Evolutionary conservation across 768 basidiomycete genomes (phyloP).

Genomic region (Leccinum imitatum): DNA sequence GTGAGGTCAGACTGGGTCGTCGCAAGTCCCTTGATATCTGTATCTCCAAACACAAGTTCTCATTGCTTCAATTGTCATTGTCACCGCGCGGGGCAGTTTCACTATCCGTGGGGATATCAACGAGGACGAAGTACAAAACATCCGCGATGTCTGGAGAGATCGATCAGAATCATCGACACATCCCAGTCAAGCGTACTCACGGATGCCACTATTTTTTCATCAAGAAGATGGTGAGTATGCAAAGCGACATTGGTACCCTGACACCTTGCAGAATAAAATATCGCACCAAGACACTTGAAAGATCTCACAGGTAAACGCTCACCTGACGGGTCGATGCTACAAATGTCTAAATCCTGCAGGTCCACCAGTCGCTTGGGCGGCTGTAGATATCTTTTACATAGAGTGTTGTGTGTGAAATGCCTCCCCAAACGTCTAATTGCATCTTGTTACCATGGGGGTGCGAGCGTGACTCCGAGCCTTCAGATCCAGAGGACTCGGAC

Average conservation of each 20-base stretch:
- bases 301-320: slow-evolving; percentile 13
- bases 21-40: too few relatives aligned
- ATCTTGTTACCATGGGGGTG: too few relatives aligned
- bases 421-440: too few relatives aligned
- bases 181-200: slow-evolving; percentile 53
- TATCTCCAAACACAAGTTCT: too few relatives aligned
- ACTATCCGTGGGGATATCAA: slow-evolving; percentile 93
- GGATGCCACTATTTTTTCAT: slow-evolving; percentile 95
- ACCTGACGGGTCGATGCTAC: slow-evolving; percentile 98
- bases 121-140: slow-evolving; percentile 92
- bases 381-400: too few relatives aligned
- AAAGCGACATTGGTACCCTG: slow-evolving; percentile 98
- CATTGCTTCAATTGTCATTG: too few relatives aligned
- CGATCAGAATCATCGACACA: neutral
- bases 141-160: slow-evolving; percentile 84
- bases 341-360: slow-evolving; percentile 79
- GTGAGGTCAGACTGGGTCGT: too few relatives aligned
- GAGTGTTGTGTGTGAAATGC: too few relatives aligned
- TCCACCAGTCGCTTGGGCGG: slow-evolving; percentile 54
- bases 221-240: slow-evolving; percentile 82
- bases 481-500: too few relatives aligned
- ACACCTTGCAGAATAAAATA: slow-evolving; percentile 55
- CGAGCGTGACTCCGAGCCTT: too few relatives aligned
- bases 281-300: too few relatives aligned
- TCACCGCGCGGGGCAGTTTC: slow-evolving; percentile 92